Evolutionary conservation across 169 alveolate species (phyloP), one percentile per base, ranked within the genome.

Genomic region (Eimeria tenella): DNA sequence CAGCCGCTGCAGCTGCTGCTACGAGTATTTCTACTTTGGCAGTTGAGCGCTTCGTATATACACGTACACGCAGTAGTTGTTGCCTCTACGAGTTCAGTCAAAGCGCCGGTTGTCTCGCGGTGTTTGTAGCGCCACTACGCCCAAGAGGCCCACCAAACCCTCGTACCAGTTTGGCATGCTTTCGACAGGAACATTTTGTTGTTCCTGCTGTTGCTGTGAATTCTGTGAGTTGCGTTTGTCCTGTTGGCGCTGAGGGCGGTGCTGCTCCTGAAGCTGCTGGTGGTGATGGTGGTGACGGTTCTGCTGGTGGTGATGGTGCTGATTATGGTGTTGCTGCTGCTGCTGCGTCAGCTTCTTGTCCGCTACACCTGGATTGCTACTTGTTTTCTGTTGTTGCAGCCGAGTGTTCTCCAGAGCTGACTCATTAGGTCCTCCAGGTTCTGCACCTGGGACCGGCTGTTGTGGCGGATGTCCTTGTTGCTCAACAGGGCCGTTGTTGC

Each of bases 301-400:
- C 68, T 10, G 68, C 68, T 58, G 19, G 21, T 58, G 68, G 68
- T 17, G 68, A 58, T 68, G n/a, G 77, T n/a, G 49, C 31, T 68
- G 77, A 15, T 10, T 13, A 7, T 68, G 49, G n/a, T 17, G 77
- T 10, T 15, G n/a, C 11, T 68, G 77, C 11, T 68, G 77, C 31
- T 68, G 77, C n/a, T 68, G 77, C 77, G 11, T n/a, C 31, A 68
- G n/a, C 31, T 11, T 11, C 42, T n/a, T 68, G 77, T 68, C 77
- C n/a, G 77, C 68, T 68, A n/a, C 68, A 58, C 68, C 77, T 68
- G 77, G 21, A 58, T 58, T 10, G 19, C 68, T 58, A 10, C 68
- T 58, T 17, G 11, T 58, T 17, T 13, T 17, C 21, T 13, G 68
- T 10, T 58, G 68, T 58, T 58, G 68, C 68, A 58, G 68, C 68